Conservation (phyloP, 2,329 filamentous ascomycete species). For the Aspergillus oerlinghausenensis region DNA sequence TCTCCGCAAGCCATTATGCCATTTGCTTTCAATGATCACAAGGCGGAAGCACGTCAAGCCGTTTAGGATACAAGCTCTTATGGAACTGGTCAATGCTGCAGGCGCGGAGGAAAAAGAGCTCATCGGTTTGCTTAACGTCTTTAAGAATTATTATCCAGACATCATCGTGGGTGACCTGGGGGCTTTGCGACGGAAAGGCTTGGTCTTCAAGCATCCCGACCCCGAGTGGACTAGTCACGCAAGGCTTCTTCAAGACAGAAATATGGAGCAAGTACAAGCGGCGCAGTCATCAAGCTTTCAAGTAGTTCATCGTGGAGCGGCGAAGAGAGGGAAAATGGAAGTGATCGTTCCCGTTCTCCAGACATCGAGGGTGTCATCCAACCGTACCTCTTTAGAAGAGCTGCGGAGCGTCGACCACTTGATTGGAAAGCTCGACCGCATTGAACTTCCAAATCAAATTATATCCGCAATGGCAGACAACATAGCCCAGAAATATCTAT, state of each 20-base stretch:
- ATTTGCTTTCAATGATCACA: constrained; percentile 74
- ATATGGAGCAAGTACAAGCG: constrained; percentile 39
- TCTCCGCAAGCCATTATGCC: constrained; percentile 65
- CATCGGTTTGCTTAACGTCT: constrained; percentile 71
- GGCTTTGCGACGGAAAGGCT: constrained; percentile 32
- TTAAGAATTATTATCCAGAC: constrained; percentile 86
- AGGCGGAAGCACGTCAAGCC: constrained; percentile 77
- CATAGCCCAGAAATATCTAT: constrained; percentile 69
- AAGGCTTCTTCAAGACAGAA: constrained; percentile 61
- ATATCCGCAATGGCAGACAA: constrained; percentile 72
- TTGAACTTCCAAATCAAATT: constrained; percentile 77
- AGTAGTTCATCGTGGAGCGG: constrained; percentile 52
- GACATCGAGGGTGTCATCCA: constrained; percentile 67
- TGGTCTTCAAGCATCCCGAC: constrained; percentile 61
- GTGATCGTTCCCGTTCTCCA: constrained; percentile 63
- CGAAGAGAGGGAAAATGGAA: constrained; percentile 48
- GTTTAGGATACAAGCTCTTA: constrained; percentile 72
- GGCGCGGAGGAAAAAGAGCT: constrained; percentile 69
- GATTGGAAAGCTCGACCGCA: constrained; percentile 67
- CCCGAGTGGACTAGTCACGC: constrained; percentile 67
- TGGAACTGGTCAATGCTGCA: constrained; percentile 46
- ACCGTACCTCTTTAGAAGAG: constrained; percentile 61
- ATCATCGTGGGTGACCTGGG: constrained; percentile 71
- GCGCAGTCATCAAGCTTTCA: constrained; percentile 56
- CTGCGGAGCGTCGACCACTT: constrained; percentile 67